Conservation (phyloP, 2,329 filamentous ascomycete species). For the Fusarium subtropicale region DNA sequence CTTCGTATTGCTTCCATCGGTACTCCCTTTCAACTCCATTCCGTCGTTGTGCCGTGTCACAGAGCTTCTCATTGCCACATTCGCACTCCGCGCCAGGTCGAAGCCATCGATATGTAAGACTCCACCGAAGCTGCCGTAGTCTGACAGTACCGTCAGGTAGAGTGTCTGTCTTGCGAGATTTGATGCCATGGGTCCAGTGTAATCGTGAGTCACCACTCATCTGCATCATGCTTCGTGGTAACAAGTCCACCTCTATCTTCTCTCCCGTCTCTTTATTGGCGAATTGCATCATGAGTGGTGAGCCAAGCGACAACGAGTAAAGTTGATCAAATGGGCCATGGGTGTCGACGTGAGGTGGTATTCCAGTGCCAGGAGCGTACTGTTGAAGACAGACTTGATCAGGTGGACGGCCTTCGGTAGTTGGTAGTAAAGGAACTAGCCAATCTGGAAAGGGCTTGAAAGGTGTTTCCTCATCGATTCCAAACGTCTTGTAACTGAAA, state of each 20-base stretch:
- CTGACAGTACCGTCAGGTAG: conserved; percentile 60
- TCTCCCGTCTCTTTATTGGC: conserved; percentile 45
- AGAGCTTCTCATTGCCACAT: conserved; percentile 62
- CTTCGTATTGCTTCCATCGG: conserved; percentile 57
- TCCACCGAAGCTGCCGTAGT: conserved; percentile 61
- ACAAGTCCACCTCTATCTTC: conserved; percentile 59
- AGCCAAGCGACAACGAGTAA: conserved; percentile 58
- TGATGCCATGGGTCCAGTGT: conserved; percentile 68
- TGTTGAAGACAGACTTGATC: conserved; percentile 71
- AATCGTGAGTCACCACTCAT: conserved; percentile 62
- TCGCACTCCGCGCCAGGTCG: conserved; percentile 60
- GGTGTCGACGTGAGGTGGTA: conserved; percentile 71
- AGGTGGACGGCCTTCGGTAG: conserved; percentile 57
- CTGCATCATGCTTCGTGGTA: conserved; percentile 62
- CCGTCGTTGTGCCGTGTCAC: conserved; percentile 62
- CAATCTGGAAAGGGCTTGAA: conserved; percentile 64
- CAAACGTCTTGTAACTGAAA: conserved; percentile 70
- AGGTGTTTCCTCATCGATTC: conserved; percentile 61
- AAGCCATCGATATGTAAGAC: conserved; percentile 67
- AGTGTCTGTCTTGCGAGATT: conserved; percentile 63
- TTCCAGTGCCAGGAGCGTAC: conserved; percentile 69
- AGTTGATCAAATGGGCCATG: conserved; percentile 61
- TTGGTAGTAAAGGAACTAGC: conserved; percentile 61
- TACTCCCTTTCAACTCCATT: conserved; percentile 62
- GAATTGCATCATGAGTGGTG: conserved; percentile 60